A percentile compares a stretch with the other conserved stretches of the same genome.
Evolutionary conservation across 768 basidiomycete genomes (phyloP).

Genomic region (Mycena vulgaris): DNA sequence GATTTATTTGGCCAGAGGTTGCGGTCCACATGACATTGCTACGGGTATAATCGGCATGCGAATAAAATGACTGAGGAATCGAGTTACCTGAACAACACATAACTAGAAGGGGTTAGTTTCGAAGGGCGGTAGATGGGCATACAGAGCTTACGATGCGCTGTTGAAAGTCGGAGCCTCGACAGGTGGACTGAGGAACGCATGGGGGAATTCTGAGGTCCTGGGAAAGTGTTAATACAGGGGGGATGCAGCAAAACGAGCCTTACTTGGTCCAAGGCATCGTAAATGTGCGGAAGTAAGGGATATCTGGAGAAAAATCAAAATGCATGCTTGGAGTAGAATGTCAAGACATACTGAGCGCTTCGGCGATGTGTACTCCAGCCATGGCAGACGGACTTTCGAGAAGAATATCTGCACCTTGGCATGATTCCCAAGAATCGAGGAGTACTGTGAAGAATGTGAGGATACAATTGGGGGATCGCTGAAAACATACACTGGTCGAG

Average conservation of each 20-base stretch:
- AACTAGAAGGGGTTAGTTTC: conserved; percentile 49
- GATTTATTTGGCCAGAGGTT: conserved; percentile 75
- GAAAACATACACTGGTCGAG: conserved; percentile 69
- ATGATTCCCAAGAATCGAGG: conserved; percentile 73
- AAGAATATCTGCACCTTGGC: conserved; percentile 75
- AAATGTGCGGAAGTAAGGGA: conserved; percentile 77
- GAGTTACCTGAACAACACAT: conserved; percentile 71
- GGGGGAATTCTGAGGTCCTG: conserved; percentile 74
- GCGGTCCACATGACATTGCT: conserved; percentile 78
- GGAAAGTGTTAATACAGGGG: conserved; percentile 73
- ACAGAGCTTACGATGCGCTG: conserved; percentile 61
- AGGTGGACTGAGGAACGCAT: conserved; percentile 74
- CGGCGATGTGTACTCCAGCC: conserved; percentile 82
- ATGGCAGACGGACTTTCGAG: conserved; percentile 79
- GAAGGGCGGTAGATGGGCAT: background rate
- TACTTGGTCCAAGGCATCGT: conserved; percentile 49
- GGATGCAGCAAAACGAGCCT: background rate
- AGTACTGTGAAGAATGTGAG: conserved; percentile 59
- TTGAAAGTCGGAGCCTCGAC: conserved; percentile 77
- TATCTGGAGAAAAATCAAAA: conserved; percentile 52
- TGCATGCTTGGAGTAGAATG: background rate
- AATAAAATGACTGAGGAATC: background rate
- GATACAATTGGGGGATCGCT: background rate
- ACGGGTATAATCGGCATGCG: conserved; percentile 3
- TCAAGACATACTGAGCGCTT: conserved; percentile 66